Base-by-base conservation (phyloP, 2,329 filamentous ascomycete genomes). In the Alternaria angustiovoidea region DNA sequence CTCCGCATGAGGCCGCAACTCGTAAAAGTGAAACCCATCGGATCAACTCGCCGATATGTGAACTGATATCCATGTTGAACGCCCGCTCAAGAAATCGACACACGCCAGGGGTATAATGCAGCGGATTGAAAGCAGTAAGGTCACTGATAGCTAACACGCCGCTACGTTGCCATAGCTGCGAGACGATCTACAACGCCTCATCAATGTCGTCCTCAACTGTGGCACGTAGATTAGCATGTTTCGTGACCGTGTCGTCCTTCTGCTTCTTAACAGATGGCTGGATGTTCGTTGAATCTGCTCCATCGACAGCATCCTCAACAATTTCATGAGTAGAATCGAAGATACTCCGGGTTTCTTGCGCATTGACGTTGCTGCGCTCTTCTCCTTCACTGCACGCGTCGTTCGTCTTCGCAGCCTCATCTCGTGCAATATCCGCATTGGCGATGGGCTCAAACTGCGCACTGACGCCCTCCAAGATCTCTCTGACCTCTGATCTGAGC, bases 371-470 rank as follows among this genome's bases (percentile, higher is more conserved):
- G 1, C 11, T 24, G 8, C 28, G 16, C 8, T 53, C 48, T 11
- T 55, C 42, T 11, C n/a, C 49, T 9, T 54, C 20, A 18, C 30
- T 26, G 20, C 38, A 46, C 7, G 24, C n/a, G 4, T 54, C 49
- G 16, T 24, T 9, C 12, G 20, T 42, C 39, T 34, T 28, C 14
- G 24, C 4, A 16, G 16, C 30, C 16, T 62, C 5, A 2, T 48
- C 39, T 12, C 5, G 16, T 20, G 28, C 53, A 30, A 68, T 5
- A 11, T 69, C 44, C 6, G 73, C 73, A 6, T 65, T 59, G 1
- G 67, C 62, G 26, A 76, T 66, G 0, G 55, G 46, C 52, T 69
- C 64, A 30, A 77, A 75, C 14, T 66, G 62, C 7, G 55, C 56
- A 56, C 74, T 62, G 2, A 74, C 55, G 14, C 18, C 51, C 2